Evolutionary conservation across 2,329 filamentous ascomycete genomes (phyloP).

Genomic region (Venturiaceae sp.): DNA sequence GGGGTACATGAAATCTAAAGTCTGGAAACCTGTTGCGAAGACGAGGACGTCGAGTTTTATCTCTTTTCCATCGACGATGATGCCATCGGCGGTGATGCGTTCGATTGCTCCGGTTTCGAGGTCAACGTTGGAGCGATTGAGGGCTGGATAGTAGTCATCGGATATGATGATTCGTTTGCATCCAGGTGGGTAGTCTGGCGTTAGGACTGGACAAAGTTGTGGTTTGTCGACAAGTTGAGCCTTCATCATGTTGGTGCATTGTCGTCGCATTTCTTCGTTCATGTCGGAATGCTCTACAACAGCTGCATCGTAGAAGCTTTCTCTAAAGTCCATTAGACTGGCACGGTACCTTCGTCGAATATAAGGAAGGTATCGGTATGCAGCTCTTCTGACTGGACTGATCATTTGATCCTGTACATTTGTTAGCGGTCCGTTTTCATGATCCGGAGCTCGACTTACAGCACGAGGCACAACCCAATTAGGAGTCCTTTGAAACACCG

Average conservation of each 20-base stretch:
- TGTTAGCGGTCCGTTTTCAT: too few relatives aligned
- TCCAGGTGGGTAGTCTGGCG: conserved; percentile 43
- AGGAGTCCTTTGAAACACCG: conserved; percentile 47
- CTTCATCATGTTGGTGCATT: conserved; percentile 30
- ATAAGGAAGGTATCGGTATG: conserved; percentile 42
- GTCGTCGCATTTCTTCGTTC: conserved; percentile 20
- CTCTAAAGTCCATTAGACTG: conserved; percentile 45
- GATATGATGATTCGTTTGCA: conserved; percentile 46
- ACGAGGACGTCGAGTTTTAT: conserved; percentile 46
- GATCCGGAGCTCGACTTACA: too few relatives aligned
- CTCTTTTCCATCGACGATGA: conserved; percentile 33
- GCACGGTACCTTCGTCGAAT: conserved; percentile 41
- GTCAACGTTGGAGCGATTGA: conserved; percentile 36
- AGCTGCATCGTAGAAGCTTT: conserved; percentile 35
- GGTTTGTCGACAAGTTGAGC: conserved; percentile 31
- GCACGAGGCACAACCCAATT: conserved; percentile 48
- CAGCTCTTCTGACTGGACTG: conserved; percentile 27
- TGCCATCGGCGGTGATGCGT: conserved; percentile 34
- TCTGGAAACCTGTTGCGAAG: conserved; percentile 49
- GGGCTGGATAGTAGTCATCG: conserved; percentile 46
- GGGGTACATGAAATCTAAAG: conserved; percentile 49
- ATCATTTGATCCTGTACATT: conserved; percentile 33
- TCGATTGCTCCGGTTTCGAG: conserved; percentile 42
- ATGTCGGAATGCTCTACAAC: conserved; percentile 30
- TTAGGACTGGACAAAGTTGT: conserved; percentile 43